Evolutionary conservation across 441 rosid species (phyloP).

Genomic region (Jatropha podagrica): DNA sequence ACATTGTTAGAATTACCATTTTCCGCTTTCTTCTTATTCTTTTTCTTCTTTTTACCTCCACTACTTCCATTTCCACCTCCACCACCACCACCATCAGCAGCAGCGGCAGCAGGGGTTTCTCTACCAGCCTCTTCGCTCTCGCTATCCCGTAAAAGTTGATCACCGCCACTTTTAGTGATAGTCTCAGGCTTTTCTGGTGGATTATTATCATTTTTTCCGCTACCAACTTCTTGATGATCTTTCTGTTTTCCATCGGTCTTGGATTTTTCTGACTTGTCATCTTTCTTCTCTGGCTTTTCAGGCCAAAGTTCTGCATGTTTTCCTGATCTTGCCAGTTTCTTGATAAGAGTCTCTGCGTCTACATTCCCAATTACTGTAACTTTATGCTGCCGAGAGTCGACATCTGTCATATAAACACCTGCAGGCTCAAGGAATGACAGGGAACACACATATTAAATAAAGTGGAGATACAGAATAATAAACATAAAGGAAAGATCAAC

Average conservation of each 20-base stretch:
- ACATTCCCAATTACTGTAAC: constrained; percentile 64
- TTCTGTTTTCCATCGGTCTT: constrained; percentile 37
- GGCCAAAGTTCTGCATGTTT: constrained; percentile 69
- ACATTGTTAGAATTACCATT: constrained; percentile 23
- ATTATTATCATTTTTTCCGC: constrained; percentile 11
- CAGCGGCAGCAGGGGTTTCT: neutral
- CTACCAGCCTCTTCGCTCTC: constrained; percentile 16
- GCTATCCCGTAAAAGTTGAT: constrained; percentile 23
- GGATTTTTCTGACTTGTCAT: constrained; percentile 34
- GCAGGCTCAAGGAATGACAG: neutral
- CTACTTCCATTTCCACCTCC: constrained; percentile 9
- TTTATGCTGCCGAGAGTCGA: constrained; percentile 58
- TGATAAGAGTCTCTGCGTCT: constrained; percentile 43
- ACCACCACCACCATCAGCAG: constrained; percentile 5
- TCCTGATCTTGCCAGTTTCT: constrained; percentile 53
- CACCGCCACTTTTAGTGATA: constrained; percentile 15
- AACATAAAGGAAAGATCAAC: neutral
- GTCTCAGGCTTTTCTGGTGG: constrained; percentile 16
- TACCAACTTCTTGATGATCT: constrained; percentile 13
- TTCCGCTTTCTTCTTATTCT: constrained; percentile 47
- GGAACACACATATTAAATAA: no score
- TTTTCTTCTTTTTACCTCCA: constrained; percentile 27
- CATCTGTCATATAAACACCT: constrained; percentile 53
- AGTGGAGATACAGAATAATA: neutral
- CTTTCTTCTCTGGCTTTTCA: constrained; percentile 29